A percentile compares a stretch with the other conserved stretches of the same genome.
phyloP scores from a whole-genome alignment of 768 basidiomycete genomes.

The Paxillus involutus region DNA sequence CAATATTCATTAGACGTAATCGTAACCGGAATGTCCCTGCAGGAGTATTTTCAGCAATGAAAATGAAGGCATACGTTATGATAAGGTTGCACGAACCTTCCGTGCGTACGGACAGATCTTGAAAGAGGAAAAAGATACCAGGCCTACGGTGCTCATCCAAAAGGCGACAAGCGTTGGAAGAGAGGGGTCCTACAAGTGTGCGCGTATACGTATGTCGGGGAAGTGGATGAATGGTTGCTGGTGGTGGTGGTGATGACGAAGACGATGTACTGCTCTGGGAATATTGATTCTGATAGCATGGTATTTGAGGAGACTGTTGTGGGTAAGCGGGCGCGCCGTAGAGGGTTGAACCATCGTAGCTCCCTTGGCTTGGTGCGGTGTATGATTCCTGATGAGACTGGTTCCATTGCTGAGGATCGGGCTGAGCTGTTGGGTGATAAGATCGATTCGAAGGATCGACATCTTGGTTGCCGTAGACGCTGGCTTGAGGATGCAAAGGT shows the following conservation, averaged over 20 bases:
- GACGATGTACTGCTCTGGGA: constrained; percentile 24
- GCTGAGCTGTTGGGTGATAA: constrained; percentile 32
- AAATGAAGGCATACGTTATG: constrained; percentile 22
- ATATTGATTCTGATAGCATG: constrained; percentile 29
- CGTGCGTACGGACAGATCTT: constrained; percentile 90
- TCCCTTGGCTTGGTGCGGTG: constrained; percentile 27
- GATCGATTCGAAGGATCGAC: constrained; percentile 41
- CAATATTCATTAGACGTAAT: constrained; percentile 86
- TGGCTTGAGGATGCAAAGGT: constrained; percentile 22
- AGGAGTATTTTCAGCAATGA: constrained; percentile 17
- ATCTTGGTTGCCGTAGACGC: constrained; percentile 27
- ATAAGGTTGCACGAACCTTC: constrained; percentile 61
- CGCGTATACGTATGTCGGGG: constrained; percentile 78
- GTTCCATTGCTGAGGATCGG: constrained; percentile 36
- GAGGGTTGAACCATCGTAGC: constrained; percentile 21
- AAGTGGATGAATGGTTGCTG: constrained; percentile 39
- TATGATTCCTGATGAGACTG: constrained; percentile 25
- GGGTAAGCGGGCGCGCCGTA: constrained; percentile 27
- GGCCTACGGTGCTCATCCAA: constrained; percentile 81
- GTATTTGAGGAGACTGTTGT: constrained; percentile 28
- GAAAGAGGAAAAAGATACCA: constrained; percentile 94
- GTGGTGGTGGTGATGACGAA: constrained; percentile 32
- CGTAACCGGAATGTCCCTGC: constrained; percentile 83
- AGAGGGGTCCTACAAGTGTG: constrained; percentile 87
- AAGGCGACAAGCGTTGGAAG: constrained; percentile 82